phyloP scores from a whole-genome alignment of 1,284 basidiomycete species.

The Apiotrichum mycotoxinovorans region DNA sequence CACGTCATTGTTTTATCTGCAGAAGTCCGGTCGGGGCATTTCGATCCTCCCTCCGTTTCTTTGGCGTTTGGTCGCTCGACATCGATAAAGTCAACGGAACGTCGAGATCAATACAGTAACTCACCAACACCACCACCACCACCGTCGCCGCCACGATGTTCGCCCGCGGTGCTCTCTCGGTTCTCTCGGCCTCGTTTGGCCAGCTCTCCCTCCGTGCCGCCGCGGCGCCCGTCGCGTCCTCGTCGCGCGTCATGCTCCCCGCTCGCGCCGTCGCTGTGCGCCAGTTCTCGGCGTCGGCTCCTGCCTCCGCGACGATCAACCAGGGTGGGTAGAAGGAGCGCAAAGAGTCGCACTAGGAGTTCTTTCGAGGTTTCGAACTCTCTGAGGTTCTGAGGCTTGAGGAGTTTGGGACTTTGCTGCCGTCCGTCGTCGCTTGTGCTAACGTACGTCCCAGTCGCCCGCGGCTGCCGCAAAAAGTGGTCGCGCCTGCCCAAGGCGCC shows the following conservation, averaged over 20 bases:
- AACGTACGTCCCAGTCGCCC: constrained; percentile 18
- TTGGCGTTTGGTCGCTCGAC: too few species aligned
- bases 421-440: too few species aligned
- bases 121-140: neutral
- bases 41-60: too few species aligned
- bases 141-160: constrained; percentile 12
- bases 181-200: constrained; percentile 31
- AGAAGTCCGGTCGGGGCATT: too few species aligned
- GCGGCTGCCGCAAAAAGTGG: constrained; percentile 43
- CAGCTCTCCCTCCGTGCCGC: constrained; percentile 27
- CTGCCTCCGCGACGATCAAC: constrained; percentile 67
- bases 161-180: constrained; percentile 19
- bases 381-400: too few species aligned
- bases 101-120: neutral
- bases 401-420: too few species aligned
- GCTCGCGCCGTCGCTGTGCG: constrained; percentile 43
- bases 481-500: constrained; percentile 63
- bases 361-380: neutral
- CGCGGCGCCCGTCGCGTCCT: constrained; percentile 26
- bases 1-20: too few species aligned
- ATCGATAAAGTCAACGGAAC: too few species aligned
- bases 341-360: neutral
- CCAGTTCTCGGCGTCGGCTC: constrained; percentile 64
- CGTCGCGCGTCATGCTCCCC: constrained; percentile 20
- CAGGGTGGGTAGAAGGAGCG: constrained; percentile 53